Conservation (phyloP, 2,329 filamentous ascomycete species). For the Aureobasidium sp. region DNA sequence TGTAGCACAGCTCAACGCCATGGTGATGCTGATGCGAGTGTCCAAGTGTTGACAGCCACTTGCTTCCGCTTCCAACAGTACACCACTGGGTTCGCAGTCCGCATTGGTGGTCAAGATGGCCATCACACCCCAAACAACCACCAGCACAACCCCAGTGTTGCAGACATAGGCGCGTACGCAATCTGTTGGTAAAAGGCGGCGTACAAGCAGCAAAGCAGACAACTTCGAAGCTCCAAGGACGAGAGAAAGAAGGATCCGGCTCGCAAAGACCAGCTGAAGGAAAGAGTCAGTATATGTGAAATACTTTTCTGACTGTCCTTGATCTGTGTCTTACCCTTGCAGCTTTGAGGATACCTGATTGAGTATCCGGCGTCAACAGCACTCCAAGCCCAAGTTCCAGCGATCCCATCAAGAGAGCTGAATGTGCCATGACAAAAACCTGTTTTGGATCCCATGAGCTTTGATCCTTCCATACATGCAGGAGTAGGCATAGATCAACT, state of each 20-base stretch:
- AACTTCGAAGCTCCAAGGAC: not conserved
- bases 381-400: not conserved
- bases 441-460: not conserved
- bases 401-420: not conserved
- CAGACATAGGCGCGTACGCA: not conserved
- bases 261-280: not conserved
- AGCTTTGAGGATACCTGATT: not conserved
- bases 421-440: constrained; percentile 9
- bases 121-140: not conserved
- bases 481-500: not conserved
- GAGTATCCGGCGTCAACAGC: not conserved
- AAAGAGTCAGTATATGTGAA: too few relatives aligned
- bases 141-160: not conserved
- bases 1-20: not conserved
- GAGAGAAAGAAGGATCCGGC: not conserved
- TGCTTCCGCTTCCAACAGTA: not conserved
- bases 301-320: not conserved
- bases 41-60: not conserved
- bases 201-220: not conserved
- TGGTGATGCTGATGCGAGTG: not conserved
- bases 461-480: not conserved
- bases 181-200: not conserved
- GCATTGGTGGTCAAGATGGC: not conserved
- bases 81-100: not conserved
- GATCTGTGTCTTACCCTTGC: not conserved